A percentile compares a stretch with the other conserved stretches of the same genome.
phyloP scores from a whole-genome alignment of 257 asterid species.

The Galeopsis tetrahit region DNA sequence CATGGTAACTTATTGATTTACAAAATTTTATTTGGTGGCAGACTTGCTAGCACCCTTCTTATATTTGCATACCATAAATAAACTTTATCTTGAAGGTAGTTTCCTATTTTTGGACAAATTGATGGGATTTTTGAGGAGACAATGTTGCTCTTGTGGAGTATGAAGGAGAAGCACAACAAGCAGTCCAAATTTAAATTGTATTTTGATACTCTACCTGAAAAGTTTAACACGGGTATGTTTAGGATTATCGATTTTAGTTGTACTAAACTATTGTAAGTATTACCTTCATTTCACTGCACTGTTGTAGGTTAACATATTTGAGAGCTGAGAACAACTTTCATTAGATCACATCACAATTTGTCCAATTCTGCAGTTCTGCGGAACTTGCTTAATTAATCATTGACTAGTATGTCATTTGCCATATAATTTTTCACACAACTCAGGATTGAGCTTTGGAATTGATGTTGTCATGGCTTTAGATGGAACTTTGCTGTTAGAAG shows the following conservation, averaged over 20 bases:
- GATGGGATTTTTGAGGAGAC: conserved; percentile 84
- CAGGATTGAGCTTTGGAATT: conserved; percentile 91
- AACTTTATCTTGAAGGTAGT: conserved; percentile 58
- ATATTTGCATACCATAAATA: too few species aligned
- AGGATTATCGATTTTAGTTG: too few species aligned
- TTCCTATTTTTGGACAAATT: conserved; percentile 60
- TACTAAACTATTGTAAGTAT: conserved; percentile 5
- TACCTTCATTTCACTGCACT: neutral
- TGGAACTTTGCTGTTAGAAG: conserved; percentile 88
- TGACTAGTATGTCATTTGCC: conserved; percentile 17
- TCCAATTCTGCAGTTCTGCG: neutral
- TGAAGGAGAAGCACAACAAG: conserved; percentile 81
- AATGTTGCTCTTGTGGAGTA: conserved; percentile 93
- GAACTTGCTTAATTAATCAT: conserved; percentile 6
- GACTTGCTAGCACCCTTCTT: too few species aligned
- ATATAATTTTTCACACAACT: neutral
- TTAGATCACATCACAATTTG: neutral
- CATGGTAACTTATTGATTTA: conserved; percentile 55
- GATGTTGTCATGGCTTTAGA: conserved; percentile 85
- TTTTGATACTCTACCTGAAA: too few species aligned
- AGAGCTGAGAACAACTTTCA: neutral
- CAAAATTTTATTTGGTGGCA: conserved; percentile 13
- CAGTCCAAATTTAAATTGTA: too few species aligned
- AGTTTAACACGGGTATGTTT: too few species aligned
- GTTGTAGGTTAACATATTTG: conserved; percentile 2